Base-by-base conservation (phyloP, 1,284 basidiomycete species). In the Mycosarcoma mackinlayi region DNA sequence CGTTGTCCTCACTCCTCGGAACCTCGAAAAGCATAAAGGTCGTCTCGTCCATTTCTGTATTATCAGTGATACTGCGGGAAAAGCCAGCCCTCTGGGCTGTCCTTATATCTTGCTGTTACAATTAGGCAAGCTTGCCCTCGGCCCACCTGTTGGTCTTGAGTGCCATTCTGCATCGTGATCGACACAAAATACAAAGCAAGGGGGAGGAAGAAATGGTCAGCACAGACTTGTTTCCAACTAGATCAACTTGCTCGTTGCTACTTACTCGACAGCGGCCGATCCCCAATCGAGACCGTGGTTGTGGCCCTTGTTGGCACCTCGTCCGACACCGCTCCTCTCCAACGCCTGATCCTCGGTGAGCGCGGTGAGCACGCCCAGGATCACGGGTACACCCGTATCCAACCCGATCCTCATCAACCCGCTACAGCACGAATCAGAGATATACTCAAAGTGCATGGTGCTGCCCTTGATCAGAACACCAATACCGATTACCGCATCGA, bases 211-310 rank as follows among this genome's bases (percentile, higher is more conserved):
- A 14, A 28, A 37, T 25, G 33, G 45, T 59, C 33, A 51, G 42
- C 18, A 4, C 6, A 35, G 19, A n/a, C n/a, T n/a, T n/a, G n/a
- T n/a, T n/a, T n/a, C n/a, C n/a, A n/a, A n/a, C n/a, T n/a, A n/a
- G n/a, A n/a, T n/a, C n/a, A n/a, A n/a, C n/a, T n/a, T n/a, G n/a
- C n/a, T n/a, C 7, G n/a, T 6, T 18, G 23, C 42, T 35, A 77
- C 77, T 52, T 64, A 79, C 85, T 98, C 95, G 16, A 98, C 93
- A 8, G 95, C 95, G 10, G 94, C 94, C 41, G 89, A 83, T 16
- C 91, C 95, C 94, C 95, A 98, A 79, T 98, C 95, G 83, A 94
- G 91, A 30, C 95, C 94, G 76, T 95, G 93, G 82, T 95, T 95
- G 80, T 95, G 93, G 2, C 91, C 91, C 78, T 89, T 89, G 21